Base-by-base conservation (phyloP, 306 rosid species). In the Pachyrhizus erosus region DNA sequence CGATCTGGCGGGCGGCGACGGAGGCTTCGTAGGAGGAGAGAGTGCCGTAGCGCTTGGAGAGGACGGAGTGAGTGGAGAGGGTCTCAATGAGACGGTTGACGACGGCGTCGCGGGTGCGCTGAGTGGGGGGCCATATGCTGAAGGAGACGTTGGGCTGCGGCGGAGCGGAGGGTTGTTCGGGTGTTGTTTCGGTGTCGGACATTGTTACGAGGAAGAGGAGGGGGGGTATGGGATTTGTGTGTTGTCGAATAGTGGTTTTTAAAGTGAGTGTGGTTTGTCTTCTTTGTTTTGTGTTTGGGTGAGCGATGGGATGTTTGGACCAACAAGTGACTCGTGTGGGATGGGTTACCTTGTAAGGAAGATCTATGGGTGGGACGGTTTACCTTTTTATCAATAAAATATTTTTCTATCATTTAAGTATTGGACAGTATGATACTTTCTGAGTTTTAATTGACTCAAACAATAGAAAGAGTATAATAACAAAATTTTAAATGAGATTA, bases 51-150 rank as follows among this genome's bases (percentile, higher is more conserved):
- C 70, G 70, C 20, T 74, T 65, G 37, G 76, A 93, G 84, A 96
- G 98, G 73, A 94, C 90, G 43, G 97, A 93, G 14, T 92, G 87
- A 21, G 91, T 77, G 20, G 92, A 86, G 14, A 96, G 91, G 46
- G 97, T 93, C 84, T 93, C 98, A 68, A 91, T 86, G 23, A 96
- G 69, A 73, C 97, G 99, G 27, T 68, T 75, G 69, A 89, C 82
- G 75, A 96, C 97, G 55, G 98, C 97, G 7, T 92, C 93, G 69
- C 99, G 99, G 13, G 99, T 96, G 76, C 92, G 94, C 75, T 92
- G 89, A 7, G 98, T 81, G 43, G 98, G 97, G 3, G 99, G 99
- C 99, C 99, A 96, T 5, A 96, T 87, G 92, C 34, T 24, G 66
- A 58, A 58, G 34, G 66, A 11, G 33, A 12, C 5, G 34, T 31